phyloP scores from a whole-genome alignment of 2,329 filamentous ascomycete species.

The Fusarium torreyae region DNA sequence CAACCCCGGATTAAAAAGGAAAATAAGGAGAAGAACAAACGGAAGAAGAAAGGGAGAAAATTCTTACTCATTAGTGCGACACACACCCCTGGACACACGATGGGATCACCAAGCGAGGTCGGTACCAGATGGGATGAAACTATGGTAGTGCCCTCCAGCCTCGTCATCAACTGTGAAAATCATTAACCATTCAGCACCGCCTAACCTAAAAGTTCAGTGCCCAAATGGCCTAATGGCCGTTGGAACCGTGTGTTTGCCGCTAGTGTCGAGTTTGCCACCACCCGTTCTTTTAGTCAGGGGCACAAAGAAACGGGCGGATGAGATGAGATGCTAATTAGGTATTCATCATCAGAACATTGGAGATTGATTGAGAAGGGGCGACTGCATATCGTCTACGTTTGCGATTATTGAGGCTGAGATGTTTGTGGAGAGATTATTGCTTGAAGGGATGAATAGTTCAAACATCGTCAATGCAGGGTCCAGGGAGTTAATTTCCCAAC shows the following conservation, averaged over 20 bases:
- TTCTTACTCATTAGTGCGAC: constrained; percentile 27
- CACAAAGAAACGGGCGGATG: constrained; percentile 24
- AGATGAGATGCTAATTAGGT: neutral
- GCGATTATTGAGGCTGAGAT: constrained; percentile 38
- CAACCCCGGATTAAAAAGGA: constrained; percentile 45
- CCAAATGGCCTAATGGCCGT: constrained; percentile 43
- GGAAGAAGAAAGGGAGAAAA: constrained; percentile 33
- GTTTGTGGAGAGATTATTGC: constrained; percentile 36
- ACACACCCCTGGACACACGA: constrained; percentile 19
- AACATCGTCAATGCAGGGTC: constrained; percentile 44
- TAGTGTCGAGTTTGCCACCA: constrained; percentile 49
- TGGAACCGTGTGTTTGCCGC: constrained; percentile 41
- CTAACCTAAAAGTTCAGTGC: constrained; percentile 15
- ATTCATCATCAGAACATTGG: neutral
- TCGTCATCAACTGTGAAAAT: constrained; percentile 24
- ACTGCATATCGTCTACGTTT: constrained; percentile 23
- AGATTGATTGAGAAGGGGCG: constrained; percentile 20
- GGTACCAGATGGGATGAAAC: constrained; percentile 21
- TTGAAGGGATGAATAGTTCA: constrained; percentile 35
- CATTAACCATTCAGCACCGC: constrained; percentile 1
- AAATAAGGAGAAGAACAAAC: constrained; percentile 30
- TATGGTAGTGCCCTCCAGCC: constrained; percentile 15
- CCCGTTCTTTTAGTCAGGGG: constrained; percentile 49
- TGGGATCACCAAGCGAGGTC: constrained; percentile 15
- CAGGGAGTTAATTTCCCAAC: constrained; percentile 50